Conservation (phyloP, 257 asterid genomes). For the Lantana camara region DNA sequence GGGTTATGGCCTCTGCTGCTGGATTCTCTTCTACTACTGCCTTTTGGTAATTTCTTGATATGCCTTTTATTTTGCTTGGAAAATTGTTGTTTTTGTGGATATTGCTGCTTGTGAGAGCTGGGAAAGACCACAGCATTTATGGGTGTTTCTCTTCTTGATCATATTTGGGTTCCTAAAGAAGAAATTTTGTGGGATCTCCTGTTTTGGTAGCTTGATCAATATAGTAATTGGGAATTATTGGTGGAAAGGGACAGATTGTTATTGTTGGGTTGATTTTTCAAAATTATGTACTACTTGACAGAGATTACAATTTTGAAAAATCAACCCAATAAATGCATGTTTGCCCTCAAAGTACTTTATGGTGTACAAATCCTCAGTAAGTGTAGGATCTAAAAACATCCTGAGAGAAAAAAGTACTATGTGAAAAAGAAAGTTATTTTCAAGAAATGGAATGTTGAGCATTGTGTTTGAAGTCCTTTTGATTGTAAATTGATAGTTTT, state of each 20-base stretch:
- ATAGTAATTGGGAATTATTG: constrained; percentile 9
- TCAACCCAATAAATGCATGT: no score
- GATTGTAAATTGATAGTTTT: background rate
- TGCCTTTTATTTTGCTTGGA: background rate
- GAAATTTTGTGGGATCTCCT: constrained; percentile 19
- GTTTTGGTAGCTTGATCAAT: constrained; percentile 23
- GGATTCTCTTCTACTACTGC: constrained; percentile 83
- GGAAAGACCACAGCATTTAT: constrained; percentile 8
- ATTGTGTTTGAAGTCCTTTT: background rate
- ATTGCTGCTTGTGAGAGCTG: constrained; percentile 20
- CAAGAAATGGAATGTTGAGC: constrained; percentile 1
- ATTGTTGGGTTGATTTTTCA: constrained; percentile 13
- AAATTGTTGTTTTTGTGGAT: background rate
- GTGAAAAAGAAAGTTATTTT: background rate
- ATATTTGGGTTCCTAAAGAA: constrained; percentile 18
- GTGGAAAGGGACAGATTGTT: background rate
- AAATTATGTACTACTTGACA: no score
- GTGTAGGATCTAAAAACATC: constrained; percentile 12
- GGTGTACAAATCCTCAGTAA: background rate
- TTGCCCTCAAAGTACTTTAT: background rate
- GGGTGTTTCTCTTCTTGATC: constrained; percentile 7
- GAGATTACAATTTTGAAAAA: constrained; percentile 1
- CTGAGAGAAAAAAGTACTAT: background rate
- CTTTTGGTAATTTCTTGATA: constrained; percentile 57
- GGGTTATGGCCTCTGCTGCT: constrained; percentile 80